Conservation (phyloP, 208 protist species). For the Phytomonas sp. region DNA sequence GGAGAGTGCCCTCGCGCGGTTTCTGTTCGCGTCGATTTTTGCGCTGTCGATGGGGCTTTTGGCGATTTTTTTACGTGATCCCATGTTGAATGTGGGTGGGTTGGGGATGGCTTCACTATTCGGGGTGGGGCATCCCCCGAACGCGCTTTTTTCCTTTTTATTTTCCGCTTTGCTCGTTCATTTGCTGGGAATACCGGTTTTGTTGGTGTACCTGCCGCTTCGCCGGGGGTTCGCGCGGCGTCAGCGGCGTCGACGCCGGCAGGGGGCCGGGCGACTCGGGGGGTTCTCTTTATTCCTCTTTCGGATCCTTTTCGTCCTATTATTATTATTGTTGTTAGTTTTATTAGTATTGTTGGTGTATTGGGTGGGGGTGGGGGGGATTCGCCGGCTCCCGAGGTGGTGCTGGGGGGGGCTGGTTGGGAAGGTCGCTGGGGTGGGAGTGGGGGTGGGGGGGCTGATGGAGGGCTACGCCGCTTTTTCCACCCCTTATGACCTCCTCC, state of each 20-base stretch:
- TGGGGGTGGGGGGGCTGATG: constrained; percentile 54
- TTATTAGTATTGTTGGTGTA: neutral
- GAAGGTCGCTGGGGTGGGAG: constrained; percentile 36
- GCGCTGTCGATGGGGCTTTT: constrained; percentile 20
- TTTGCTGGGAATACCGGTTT: constrained; percentile 11
- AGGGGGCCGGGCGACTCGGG: neutral
- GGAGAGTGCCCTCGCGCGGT: constrained; percentile 10
- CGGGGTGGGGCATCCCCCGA: neutral
- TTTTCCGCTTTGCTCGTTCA: constrained; percentile 6
- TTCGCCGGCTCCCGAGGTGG: neutral
- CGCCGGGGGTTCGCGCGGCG: constrained; percentile 11
- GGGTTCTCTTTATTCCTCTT: neutral
- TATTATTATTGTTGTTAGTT: neutral
- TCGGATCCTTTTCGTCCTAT: neutral
- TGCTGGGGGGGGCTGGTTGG: constrained; percentile 12
- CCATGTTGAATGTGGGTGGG: neutral
- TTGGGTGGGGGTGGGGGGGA: neutral
- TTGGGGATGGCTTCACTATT: too few species aligned
- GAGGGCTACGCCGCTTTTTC: constrained; percentile 64
- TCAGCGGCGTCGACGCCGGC: neutral
- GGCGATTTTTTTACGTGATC: neutral
- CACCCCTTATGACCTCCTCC: constrained; percentile 38
- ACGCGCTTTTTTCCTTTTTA: neutral
- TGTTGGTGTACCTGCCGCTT: constrained; percentile 17
- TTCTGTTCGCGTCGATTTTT: constrained; percentile 22